Base-by-base conservation (phyloP, 2,329 filamentous ascomycete species). In the Hypomyces rosellus region DNA sequence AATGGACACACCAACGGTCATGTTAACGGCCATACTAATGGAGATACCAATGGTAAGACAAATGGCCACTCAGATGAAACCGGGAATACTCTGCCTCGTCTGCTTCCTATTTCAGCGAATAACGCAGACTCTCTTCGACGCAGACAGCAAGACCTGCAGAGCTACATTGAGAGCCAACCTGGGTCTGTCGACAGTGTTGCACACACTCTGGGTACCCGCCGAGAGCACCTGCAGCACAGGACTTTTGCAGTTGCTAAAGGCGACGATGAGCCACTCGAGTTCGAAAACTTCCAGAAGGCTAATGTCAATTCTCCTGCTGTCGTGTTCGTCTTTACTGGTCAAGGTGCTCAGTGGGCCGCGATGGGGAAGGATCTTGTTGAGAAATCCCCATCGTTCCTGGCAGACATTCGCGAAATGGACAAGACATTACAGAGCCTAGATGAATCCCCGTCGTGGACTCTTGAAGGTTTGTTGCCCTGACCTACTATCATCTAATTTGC, bases 271-370 rank as follows among this genome's bases (percentile, higher is more conserved):
- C 9, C 25, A 30, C 9, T 30, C 25, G 25, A 30, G 25, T 30
- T 30, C 8, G 25, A 30, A 11, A 30, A 30, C 9, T 30, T 30
- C 25, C 25, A 30, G 6, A n/a, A 39, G 14, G 37, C 37, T 16
- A 18, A 39, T 18, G 8, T 39, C 37, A 39, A 18, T 9, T 11
- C 25, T 30, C 25, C 25, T 7, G 9, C 6, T 30, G 25, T 30
- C 25, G 25, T 6, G 8, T 30, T 30, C 25, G 54, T 68, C n/a
- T 67, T 68, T 51, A 67, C 65, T 1, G 65, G 65, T 1, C 65
- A 68, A 43, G 66, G 65, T 5, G 65, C 64, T 0, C 65, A 68
- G 46, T 68, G 62, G 61, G 49, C 59, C 1, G 33, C 49, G 1
- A 70, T 70, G 68, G 68, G 66, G 11, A n/a, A 15, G 37, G 40